A percentile compares a stretch with the other conserved stretches of the same genome.
Conservation (phyloP, 257 asterid species). For the Linaria vulgaris region DNA sequence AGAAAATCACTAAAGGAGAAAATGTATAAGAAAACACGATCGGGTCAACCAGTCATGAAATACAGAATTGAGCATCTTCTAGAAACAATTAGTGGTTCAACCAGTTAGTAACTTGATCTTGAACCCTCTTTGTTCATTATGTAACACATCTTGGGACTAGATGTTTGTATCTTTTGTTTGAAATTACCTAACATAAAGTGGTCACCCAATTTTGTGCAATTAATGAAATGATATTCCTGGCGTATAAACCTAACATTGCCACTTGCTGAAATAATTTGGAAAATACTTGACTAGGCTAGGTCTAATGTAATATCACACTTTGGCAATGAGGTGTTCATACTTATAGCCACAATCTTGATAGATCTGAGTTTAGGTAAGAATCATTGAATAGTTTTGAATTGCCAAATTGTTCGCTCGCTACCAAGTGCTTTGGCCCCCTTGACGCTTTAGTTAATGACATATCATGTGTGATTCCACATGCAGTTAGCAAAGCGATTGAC, state of each 20-base stretch:
- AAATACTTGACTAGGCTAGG: neutral
- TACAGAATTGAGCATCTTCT: slow-evolving; percentile 87
- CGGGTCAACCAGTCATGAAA: slow-evolving; percentile 95
- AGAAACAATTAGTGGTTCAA: slow-evolving; percentile 62
- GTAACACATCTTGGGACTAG: neutral
- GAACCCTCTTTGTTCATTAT: slow-evolving; percentile 15
- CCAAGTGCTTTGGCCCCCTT: too few species aligned
- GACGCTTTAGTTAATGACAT: too few species aligned
- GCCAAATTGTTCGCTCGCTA: too few species aligned
- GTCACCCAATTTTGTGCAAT: neutral
- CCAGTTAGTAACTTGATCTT: slow-evolving; percentile 26
- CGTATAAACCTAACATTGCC: neutral
- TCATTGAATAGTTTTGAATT: too few species aligned
- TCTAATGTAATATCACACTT: too few species aligned
- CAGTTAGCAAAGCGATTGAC: slow-evolving; percentile 2
- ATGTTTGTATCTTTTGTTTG: neutral
- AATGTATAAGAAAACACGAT: slow-evolving; percentile 86
- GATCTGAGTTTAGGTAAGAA: too few species aligned
- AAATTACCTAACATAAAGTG: neutral
- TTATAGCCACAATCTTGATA: too few species aligned
- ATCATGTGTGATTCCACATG: too few species aligned
- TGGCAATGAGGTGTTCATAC: too few species aligned
- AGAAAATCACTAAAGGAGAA: slow-evolving; percentile 66
- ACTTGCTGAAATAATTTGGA: neutral
- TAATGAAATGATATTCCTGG: neutral